A percentile compares a stretch with the other conserved stretches of the same genome.
Conservation (phyloP, 1,139 yeast genomes). For the Lodderomyces parapsilosis region DNA sequence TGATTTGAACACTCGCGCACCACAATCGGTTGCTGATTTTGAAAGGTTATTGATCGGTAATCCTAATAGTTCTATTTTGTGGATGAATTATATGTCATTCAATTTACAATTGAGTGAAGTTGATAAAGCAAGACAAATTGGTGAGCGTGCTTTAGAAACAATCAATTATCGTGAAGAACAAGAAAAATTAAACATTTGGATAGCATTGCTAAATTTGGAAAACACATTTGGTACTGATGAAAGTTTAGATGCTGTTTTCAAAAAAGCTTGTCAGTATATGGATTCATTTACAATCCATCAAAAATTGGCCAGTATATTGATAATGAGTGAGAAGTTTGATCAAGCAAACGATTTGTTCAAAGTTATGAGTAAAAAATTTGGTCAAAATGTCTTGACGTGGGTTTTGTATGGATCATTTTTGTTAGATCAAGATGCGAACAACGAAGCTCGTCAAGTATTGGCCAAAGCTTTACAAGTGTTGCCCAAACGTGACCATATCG, state of each 20-base stretch:
- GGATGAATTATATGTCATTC: constrained; percentile 99
- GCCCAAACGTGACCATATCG: constrained; percentile 76
- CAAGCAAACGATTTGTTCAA: constrained; percentile 71
- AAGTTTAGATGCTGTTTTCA: constrained; percentile 74
- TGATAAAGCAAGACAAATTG: constrained; percentile 92
- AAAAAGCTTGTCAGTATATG: constrained; percentile 86
- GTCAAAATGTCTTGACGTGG: constrained; percentile 73
- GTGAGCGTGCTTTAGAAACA: constrained; percentile 86
- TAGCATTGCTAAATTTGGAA: constrained; percentile 90
- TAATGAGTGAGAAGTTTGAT: constrained; percentile 66
- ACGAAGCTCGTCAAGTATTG: constrained; percentile 52
- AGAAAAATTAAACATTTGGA: constrained; percentile 94
- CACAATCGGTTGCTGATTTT: constrained; percentile 87
- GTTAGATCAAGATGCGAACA: constrained; percentile 52
- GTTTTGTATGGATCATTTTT: constrained; percentile 73
- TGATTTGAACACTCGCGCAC: constrained; percentile 78
- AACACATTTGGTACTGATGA: constrained; percentile 89
- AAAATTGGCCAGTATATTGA: constrained; percentile 72
- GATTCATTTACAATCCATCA: constrained; percentile 80
- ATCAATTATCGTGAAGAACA: constrained; percentile 90
- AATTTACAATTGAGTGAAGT: constrained; percentile 90
- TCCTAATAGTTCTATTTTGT: constrained; percentile 88
- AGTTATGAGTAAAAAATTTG: constrained; percentile 76
- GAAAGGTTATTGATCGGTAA: constrained; percentile 88
- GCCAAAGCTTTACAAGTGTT: constrained; percentile 71